phyloP scores from a whole-genome alignment of 306 rosid genomes.

The Calophaca sinica region DNA sequence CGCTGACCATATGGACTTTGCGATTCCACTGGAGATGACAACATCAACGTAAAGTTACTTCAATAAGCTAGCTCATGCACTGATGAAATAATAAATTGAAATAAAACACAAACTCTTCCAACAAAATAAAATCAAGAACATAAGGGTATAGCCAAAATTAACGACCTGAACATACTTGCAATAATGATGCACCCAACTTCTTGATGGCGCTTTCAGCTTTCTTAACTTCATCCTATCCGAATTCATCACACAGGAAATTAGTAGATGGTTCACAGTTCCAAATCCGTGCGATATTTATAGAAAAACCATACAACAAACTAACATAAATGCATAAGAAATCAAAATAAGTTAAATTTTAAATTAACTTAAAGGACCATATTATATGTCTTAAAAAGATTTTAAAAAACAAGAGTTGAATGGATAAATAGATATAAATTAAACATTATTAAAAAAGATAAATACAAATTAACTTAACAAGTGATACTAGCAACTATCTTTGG shows the following conservation, averaged over 20 bases:
- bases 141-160: constrained; percentile 9
- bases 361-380: too few relatives aligned
- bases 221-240: constrained; percentile 72
- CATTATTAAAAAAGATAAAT: too few relatives aligned
- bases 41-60: constrained; percentile 33
- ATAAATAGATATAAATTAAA: too few relatives aligned
- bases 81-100: constrained; percentile 8
- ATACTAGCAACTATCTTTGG: too few relatives aligned
- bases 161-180: constrained; percentile 73
- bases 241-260: constrained; percentile 31
- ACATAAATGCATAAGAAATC: too few relatives aligned
- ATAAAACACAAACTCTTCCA: constrained; percentile 26
- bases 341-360: too few relatives aligned
- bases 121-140: constrained; percentile 22
- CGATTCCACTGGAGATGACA: constrained; percentile 72
- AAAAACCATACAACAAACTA: constrained; percentile 9
- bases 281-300: constrained; percentile 11
- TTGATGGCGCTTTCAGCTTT: constrained; percentile 83
- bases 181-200: constrained; percentile 78
- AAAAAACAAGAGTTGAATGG: background rate
- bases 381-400: too few relatives aligned
- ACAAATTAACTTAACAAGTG: too few relatives aligned
- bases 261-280: constrained; percentile 24
- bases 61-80: constrained; percentile 35
- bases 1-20: constrained; percentile 86